A percentile compares a stretch with the other conserved stretches of the same genome.
phyloP scores from a whole-genome alignment of 176 grass and related monocot species.

The bread wheat (Triticum aestivum) region IWGSC_CS_RefSeq_v2.1 NC_057797.1:546227586-546228085 shows the following conservation, averaged over 20 bases:
- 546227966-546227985: background rate
- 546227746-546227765: background rate
- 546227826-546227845: background rate
- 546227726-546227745: background rate
- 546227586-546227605: background rate
- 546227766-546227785: background rate
- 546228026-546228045: background rate
- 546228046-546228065: background rate
- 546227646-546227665: background rate
- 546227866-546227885: too few species aligned
- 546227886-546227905: too few species aligned
- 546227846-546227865: too few species aligned
- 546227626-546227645: background rate
- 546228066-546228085: background rate
- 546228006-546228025: background rate
- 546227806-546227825: background rate
- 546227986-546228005: background rate
- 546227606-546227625: background rate
- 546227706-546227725: constrained; percentile 4
- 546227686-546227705: background rate
- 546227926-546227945: too few species aligned
- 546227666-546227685: background rate
- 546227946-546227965: background rate
- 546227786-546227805: background rate
- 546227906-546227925: too few species aligned